Evolutionary conservation across 495 filamentous ascomycete genomes (phyloP), one percentile per base, ranked within the genome.

Genomic region (Geopyxis carbonaria): DNA sequence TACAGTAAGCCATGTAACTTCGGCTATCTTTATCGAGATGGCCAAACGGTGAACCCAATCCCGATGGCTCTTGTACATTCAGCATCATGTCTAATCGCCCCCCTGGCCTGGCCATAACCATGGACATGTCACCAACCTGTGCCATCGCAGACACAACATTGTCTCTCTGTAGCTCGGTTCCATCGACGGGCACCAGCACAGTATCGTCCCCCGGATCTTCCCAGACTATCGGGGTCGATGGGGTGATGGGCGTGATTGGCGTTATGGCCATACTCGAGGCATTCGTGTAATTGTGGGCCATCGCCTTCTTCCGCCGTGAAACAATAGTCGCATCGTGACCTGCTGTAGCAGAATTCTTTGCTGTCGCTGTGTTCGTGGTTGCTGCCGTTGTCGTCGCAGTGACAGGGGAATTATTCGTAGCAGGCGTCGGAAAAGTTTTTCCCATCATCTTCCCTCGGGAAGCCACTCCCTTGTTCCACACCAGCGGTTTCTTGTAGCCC

Each of bases 371-470:
- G 7, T 11, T 6, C 36, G 1, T 16, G 36, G 23, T 25, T 34
- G 45, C 19, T 29, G 34, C 38, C 23, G 3, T 22, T 37, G 31
- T 33, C 13, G 13, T 23, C 34, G 39, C 20, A 35, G 40, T n/a
- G n/a, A n/a, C n/a, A 14, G 39, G 34, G 19, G 25, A n/a, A 19
- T 14, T 29, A n/a, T 15, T 39, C 2, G n/a, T 29, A 15, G 24
- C 36, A 34, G 52, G 47, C 15, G 48, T 38, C 6, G 50, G 52
- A 40, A 52, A 61, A 22, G 57, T 57, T 39, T 56, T 62, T 16
- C 59, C 59, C 59, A 62, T 61, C 59, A 62, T 60, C 46, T 62
- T 61, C 15, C 59, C 59, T n/a, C 59, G 43, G 31, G 56, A 57
- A 13, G 59, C 59, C 18, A 61, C 53, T 16, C 59, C 59, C 22